A percentile compares a stretch with the other conserved stretches of the same genome.
These are phyloP conservation scores for Daedaleopsis nitida DNA, from an alignment of 768 basidiomycete species.

Conservation along the genomic window DNA sequence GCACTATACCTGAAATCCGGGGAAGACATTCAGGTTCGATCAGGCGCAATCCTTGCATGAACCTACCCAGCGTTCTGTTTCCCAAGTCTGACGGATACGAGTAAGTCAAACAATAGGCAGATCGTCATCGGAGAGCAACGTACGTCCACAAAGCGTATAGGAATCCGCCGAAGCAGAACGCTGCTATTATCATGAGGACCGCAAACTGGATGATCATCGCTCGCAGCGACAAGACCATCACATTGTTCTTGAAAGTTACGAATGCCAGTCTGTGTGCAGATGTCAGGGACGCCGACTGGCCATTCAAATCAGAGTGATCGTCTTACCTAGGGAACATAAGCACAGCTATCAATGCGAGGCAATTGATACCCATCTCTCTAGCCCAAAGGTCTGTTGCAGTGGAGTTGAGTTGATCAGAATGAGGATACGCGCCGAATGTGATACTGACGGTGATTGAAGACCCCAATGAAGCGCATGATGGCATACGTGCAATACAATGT, in stretches of 20 bases:
- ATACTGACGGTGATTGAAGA: slow-evolving; percentile 62
- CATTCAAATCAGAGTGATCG: background rate
- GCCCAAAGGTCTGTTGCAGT: slow-evolving; percentile 59
- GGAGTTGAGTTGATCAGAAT: background rate
- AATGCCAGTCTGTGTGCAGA: slow-evolving; percentile 70
- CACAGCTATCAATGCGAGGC: slow-evolving; percentile 85
- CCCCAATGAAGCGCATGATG: slow-evolving; percentile 75
- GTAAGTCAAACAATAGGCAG: no score
- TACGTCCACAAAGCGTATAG: slow-evolving; percentile 93
- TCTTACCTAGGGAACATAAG: slow-evolving; percentile 83
- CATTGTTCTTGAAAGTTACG: slow-evolving; percentile 80
- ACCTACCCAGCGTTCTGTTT: slow-evolving; percentile 49
- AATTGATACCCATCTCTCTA: slow-evolving; percentile 71
- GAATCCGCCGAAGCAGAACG: slow-evolving; percentile 91
- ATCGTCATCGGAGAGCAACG: slow-evolving; percentile 34
- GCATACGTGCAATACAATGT: slow-evolving; percentile 79
- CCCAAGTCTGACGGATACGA: slow-evolving; percentile 50
- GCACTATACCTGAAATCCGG: slow-evolving; percentile 28
- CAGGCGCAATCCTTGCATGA: background rate
- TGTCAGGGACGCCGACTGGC: background rate
- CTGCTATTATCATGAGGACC: slow-evolving; percentile 80
- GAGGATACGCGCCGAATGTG: background rate
- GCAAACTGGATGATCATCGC: slow-evolving; percentile 94
- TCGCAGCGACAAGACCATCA: slow-evolving; percentile 80
- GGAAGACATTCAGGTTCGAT: background rate